Percentiles rank a stretch among this genome's conserved stretches.
phyloP scores from a whole-genome alignment of 345 rosid species.

The Toxicodendron radicans region DNA sequence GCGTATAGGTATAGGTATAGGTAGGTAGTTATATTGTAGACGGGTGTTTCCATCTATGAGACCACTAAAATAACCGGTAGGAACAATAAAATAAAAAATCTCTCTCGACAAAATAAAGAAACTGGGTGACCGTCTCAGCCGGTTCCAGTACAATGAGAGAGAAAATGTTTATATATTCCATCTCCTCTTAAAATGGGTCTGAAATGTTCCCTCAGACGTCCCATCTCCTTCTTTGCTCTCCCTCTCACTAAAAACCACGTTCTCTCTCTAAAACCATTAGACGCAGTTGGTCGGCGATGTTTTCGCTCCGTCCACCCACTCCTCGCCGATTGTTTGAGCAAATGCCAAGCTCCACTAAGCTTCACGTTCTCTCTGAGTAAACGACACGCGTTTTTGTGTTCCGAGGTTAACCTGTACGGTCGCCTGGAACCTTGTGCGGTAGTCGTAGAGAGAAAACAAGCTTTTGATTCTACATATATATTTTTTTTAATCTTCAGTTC shows the following conservation, averaged over 20 bases:
- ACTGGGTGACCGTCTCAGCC: conserved; percentile 30
- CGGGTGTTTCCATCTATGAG: not conserved
- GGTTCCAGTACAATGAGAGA: conserved; percentile 25
- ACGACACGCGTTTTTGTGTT: conserved; percentile 15
- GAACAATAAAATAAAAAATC: not conserved
- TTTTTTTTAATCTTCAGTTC: conserved; percentile 15
- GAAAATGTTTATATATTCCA: conserved; percentile 40
- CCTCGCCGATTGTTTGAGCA: conserved; percentile 18
- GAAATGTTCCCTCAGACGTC: conserved; percentile 47
- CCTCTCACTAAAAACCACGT: not conserved
- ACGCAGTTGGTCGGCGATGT: conserved; percentile 29
- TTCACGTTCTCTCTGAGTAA: not conserved
- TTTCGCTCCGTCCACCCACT: conserved; percentile 21
- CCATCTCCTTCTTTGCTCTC: conserved; percentile 24
- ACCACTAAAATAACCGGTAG: not conserved
- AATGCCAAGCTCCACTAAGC: conserved; percentile 11
- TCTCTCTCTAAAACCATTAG: conserved; percentile 1
- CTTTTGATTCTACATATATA: not conserved
- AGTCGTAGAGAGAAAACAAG: conserved; percentile 1
- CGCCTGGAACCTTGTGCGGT: conserved; percentile 4
- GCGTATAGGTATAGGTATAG: too few relatives aligned
- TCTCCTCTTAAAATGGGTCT: conserved; percentile 36
- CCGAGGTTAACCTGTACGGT: not conserved
- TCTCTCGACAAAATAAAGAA: conserved; percentile 2
- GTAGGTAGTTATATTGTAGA: not conserved